Evolutionary conservation across 2,329 filamentous ascomycete species (phyloP), one percentile per base, ranked within the genome.

Genomic region (Lachnellula arida): DNA sequence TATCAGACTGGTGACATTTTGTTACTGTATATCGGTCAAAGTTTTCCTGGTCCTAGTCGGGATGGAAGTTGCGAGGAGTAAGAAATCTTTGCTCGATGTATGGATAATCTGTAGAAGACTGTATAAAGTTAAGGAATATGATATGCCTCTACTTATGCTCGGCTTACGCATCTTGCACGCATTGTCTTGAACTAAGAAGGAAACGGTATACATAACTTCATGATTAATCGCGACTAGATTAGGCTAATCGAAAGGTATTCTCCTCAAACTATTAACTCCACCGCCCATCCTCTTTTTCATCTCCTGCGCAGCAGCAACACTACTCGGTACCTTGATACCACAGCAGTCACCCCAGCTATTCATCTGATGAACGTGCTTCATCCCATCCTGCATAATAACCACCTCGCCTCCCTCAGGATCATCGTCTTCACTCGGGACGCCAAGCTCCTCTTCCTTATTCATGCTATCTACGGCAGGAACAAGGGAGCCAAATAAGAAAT

Each of bases 281-380:
- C 80, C 85, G 32, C 79, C 81, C 64, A 78, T 79, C 53, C 79
- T 79, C 76, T 95, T 97, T 77, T 82, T 87, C 80, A 88, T 87
- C 74, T 96, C 93, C 64, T 91, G 87, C 14, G 90, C 90, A 0
- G 94, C 95, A 28, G 92, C 95, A 55, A 97, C 81, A 52, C 91
- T 93, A 69, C 92, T 96, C 0, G 94, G 95, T 15, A 99, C 94
- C 66, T 96, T 93, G 73, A 99, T 99, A 25, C 94, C 94, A 70
- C 94, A 99, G 72, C 94, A 99, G 72, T 99, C 94, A 5, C 93
- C 93, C 89, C 94, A 99, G 22, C 83, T 84, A 54, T 78, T 83
- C 48, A 82, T 81, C 50, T 86, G 81, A 72, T 94, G 88, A 59
- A 86, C 81, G 72, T 91, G 87, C 63, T 79, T 82, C 73, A 85